Evolutionary conservation across 306 rosid species (phyloP).

Genomic region (Hippophae rhamnoides): DNA sequence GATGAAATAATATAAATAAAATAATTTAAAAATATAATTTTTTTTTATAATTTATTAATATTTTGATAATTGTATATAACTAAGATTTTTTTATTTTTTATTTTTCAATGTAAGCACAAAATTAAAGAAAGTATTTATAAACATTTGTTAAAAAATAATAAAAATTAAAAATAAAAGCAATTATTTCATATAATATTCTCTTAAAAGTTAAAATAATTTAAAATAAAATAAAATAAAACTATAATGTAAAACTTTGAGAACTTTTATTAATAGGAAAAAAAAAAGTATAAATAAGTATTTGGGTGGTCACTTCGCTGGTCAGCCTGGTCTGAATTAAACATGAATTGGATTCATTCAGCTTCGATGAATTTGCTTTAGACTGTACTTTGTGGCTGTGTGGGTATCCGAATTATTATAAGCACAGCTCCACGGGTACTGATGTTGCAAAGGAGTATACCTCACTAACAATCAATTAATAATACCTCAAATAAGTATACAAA

Average conservation of each 20-base stretch:
- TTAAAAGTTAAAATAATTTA: not conserved
- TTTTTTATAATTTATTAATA: too few species aligned
- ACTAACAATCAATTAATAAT: too few species aligned
- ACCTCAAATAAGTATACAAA: too few species aligned
- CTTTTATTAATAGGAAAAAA: slow-evolving; percentile 10
- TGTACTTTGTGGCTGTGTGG: slow-evolving; percentile 11
- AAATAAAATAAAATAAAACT: not conserved
- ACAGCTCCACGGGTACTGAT: too few species aligned
- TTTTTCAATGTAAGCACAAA: too few species aligned
- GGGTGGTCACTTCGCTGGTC: slow-evolving; percentile 16
- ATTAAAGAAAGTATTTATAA: too few species aligned
- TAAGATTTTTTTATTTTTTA: not conserved
- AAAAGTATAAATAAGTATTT: slow-evolving; percentile 2
- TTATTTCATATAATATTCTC: not conserved
- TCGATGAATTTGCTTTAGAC: slow-evolving; percentile 13
- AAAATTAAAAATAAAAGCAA: not conserved
- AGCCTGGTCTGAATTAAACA: slow-evolving; percentile 16
- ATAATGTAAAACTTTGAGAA: slow-evolving; percentile 1
- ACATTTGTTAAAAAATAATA: too few species aligned
- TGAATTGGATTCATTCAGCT: slow-evolving; percentile 19
- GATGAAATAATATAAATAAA: too few species aligned
- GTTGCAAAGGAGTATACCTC: too few species aligned
- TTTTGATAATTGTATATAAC: too few species aligned
- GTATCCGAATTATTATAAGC: not conserved
- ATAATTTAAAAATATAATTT: too few species aligned